phyloP scores from a whole-genome alignment of 345 rosid species.

The Gynandropsis gynandra region DNA sequence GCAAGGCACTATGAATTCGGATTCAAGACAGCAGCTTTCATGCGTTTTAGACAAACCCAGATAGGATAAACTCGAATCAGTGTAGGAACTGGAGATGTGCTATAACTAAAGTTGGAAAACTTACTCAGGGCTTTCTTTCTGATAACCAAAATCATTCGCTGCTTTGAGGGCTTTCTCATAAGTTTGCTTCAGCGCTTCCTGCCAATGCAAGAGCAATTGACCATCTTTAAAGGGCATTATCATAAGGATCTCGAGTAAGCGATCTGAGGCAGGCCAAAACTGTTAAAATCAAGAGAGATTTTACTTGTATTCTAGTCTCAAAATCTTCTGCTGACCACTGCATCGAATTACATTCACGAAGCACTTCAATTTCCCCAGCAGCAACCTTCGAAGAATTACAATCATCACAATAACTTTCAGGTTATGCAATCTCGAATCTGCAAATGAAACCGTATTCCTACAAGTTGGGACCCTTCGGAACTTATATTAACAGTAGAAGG shows the following conservation, averaged over 20 bases:
- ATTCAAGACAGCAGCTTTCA: no score
- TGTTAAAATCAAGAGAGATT: no score
- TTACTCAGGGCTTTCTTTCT: constrained; percentile 93
- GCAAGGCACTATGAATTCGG: no score
- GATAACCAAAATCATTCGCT: constrained; percentile 89
- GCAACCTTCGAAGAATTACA: constrained; percentile 69
- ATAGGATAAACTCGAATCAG: constrained; percentile 1
- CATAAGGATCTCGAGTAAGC: no score
- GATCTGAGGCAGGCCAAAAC: no score
- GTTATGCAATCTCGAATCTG: no score
- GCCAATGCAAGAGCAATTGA: constrained; percentile 22
- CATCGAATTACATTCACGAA: constrained; percentile 76
- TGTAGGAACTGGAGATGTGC: not conserved
- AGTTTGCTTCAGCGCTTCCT: constrained; percentile 96
- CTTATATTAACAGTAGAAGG: no score
- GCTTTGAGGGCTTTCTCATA: constrained; percentile 86
- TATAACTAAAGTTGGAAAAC: constrained; percentile 29
- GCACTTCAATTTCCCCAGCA: constrained; percentile 95
- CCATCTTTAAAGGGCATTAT: not conserved
- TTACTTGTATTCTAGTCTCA: constrained; percentile 90
- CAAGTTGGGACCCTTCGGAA: no score
- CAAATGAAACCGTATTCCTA: no score
- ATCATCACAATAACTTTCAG: not conserved
- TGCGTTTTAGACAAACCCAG: no score
- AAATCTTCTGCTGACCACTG: constrained; percentile 98